A percentile compares a stretch with the other conserved stretches of the same genome.
Conservation (phyloP, 2,329 filamentous ascomycete species). For the Alternaria triticina region DNA sequence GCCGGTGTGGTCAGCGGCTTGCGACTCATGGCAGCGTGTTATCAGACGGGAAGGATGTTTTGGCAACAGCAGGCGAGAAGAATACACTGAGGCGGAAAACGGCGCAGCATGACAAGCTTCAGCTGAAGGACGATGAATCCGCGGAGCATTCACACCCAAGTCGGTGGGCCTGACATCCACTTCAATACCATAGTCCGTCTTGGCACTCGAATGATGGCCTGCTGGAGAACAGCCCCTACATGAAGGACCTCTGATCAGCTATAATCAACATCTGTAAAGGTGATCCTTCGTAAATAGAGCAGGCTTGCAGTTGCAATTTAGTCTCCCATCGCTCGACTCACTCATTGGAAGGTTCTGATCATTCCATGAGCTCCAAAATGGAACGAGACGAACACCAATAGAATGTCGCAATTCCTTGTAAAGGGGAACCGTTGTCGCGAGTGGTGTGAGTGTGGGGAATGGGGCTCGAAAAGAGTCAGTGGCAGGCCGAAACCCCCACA, state of each 20-base stretch:
- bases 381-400: background rate
- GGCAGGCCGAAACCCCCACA: background rate
- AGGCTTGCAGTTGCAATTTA: background rate
- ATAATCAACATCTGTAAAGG: background rate
- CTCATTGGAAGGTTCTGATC: background rate
- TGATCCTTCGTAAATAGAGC: background rate
- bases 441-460: background rate
- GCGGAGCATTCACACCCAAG: background rate
- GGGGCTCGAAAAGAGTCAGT: background rate
- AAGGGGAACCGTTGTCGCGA: background rate
- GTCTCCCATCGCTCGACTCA: background rate
- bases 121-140: background rate
- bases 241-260: background rate
- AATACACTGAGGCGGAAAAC: background rate
- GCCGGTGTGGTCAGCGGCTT: background rate
- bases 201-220: background rate
- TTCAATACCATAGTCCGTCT: background rate
- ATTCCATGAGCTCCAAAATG: background rate
- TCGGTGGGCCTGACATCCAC: background rate
- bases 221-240: background rate
- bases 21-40: background rate
- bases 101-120: background rate
- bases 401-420: background rate
- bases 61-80: background rate
- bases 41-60: background rate